Base-by-base conservation (phyloP, 164 flowering plant species). In the Vitis amurensis region DNA sequence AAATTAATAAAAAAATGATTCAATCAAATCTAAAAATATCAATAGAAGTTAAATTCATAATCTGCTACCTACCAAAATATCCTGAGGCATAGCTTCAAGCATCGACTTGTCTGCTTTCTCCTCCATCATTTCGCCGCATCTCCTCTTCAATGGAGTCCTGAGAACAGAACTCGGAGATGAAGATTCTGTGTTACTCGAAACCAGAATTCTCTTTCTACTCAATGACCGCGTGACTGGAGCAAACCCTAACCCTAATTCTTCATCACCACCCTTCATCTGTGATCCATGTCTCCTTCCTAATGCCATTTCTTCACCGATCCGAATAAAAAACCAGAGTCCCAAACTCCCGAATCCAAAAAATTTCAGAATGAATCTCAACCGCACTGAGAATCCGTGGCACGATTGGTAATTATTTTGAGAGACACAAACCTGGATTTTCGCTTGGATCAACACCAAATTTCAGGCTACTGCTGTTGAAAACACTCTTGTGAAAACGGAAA, bases 31-130 rank as follows among this genome's bases (percentile, higher is more conserved):
- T 29, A 15, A 50, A 23, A 63, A 63, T 23, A 50, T 59, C 9
- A 19, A 2, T 10, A 1, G 37, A 13, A 53, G 5, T 53, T 11
- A n/a, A 13, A 13, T n/a, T 30, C 11, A 13, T 4, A 15, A 50
- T 50, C 58, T 1, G 58, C 29, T 58, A 63, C 83, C 79, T n/a
- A 91, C 97, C 85, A 91, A 68, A 68, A 91, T 63, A 37, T 91
- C 97, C 62, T 84, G 89, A 59, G 97, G 97, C 65, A 89, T 64
- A 11, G 85, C 59, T 58, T 91, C 90, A 17, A 91, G 79, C n/a
- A 50, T 37, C 51, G 85, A 85, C 9, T 30, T 75, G 1, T 68
- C 78, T 14, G 63, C 13, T 29, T 15, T 51, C 59, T 57, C 63
- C 31, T 6, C 16, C 44, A 37, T 17, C 62, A 51, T 16, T 8